phyloP scores from a whole-genome alignment of 805 yeast species.

The Pichia nanzhaoensis region DNA sequence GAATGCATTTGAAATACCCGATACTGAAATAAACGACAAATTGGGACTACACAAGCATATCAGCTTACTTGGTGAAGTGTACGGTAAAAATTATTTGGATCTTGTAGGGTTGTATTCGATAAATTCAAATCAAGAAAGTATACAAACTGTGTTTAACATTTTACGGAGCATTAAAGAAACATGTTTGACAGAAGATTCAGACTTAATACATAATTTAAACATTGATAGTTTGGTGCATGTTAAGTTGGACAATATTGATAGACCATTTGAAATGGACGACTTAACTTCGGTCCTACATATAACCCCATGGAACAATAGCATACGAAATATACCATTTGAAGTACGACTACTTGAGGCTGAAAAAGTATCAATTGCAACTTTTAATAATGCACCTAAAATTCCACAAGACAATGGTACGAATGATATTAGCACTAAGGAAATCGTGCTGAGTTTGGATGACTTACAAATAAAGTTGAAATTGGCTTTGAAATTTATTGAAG shows the following conservation, averaged over 20 bases:
- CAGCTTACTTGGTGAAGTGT: conserved; percentile 19
- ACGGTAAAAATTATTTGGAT: conserved; percentile 16
- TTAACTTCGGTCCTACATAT: not conserved
- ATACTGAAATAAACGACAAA: not conserved
- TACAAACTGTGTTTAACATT: too few relatives aligned
- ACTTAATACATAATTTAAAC: not conserved
- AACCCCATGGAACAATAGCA: not conserved
- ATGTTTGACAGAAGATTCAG: not conserved
- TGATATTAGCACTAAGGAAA: not conserved
- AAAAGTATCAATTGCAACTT: not conserved
- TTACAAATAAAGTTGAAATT: conserved; percentile 6
- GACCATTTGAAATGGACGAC: not conserved
- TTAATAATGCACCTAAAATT: conserved; percentile 1
- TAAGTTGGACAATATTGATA: not conserved
- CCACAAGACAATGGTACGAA: not conserved
- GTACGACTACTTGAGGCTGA: not conserved
- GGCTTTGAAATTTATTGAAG: conserved; percentile 13
- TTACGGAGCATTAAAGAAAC: too few relatives aligned
- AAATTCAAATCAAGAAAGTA: not conserved
- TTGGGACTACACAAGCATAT: conserved; percentile 4
- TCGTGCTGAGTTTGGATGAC: conserved; percentile 1
- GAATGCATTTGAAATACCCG: conserved; percentile 8
- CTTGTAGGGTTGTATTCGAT: conserved; percentile 22
- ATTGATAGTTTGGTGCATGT: not conserved
- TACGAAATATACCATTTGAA: not conserved